Conservation (phyloP, 139 green algal genomes). For the Trebouxia sp. region DNA sequence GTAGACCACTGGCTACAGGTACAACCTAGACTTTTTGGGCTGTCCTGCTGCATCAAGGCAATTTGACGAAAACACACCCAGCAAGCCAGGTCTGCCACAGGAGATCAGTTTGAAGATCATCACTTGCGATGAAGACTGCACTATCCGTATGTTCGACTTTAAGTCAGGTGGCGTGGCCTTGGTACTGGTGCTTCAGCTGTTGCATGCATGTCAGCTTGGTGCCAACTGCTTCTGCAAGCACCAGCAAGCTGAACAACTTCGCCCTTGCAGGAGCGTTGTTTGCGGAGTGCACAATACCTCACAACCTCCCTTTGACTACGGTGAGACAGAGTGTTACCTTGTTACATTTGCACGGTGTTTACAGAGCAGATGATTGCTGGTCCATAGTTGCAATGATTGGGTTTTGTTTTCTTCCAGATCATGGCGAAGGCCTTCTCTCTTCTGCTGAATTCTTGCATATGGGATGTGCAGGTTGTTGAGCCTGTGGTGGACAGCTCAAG, state of each 20-base stretch:
- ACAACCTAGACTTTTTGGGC: too few relatives aligned
- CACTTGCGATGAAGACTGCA: slow-evolving; percentile 21
- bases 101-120: slow-evolving; percentile 5
- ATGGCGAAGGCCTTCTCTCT: background rate
- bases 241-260: background rate
- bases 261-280: slow-evolving; percentile 64
- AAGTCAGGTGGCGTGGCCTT: slow-evolving; percentile 13
- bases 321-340: too few relatives aligned
- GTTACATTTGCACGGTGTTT: too few relatives aligned
- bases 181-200: background rate
- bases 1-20: slow-evolving; percentile 74
- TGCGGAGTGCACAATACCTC: slow-evolving; percentile 72
- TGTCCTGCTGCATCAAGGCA: too few relatives aligned
- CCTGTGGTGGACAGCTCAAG: slow-evolving; percentile 71
- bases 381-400: too few relatives aligned
- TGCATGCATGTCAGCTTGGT: background rate
- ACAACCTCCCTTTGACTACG: slow-evolving; percentile 50
- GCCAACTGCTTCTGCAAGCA: background rate
- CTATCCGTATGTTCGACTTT: background rate
- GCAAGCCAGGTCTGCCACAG: too few relatives aligned
- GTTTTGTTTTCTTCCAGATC: background rate
- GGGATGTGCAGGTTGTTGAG: slow-evolving; percentile 61
- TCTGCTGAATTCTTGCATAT: too few relatives aligned
- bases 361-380: too few relatives aligned
- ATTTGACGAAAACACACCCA: too few relatives aligned